A percentile compares a stretch with the other conserved stretches of the same genome.
phyloP scores from a whole-genome alignment of 306 rosid species.

The Lathyrus sativus region DNA sequence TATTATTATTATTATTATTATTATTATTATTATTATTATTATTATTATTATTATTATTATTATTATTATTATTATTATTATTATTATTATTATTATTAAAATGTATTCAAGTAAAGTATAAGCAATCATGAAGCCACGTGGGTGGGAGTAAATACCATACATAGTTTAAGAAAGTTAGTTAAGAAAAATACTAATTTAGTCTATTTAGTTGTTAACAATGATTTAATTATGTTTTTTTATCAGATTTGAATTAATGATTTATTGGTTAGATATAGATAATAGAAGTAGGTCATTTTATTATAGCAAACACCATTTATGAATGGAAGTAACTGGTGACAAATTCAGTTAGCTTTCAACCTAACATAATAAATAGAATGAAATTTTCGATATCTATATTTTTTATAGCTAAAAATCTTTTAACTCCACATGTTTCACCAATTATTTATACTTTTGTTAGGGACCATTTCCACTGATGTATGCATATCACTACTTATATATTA shows the following conservation, averaged over 20 bases:
- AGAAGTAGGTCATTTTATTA: slow-evolving; percentile 40
- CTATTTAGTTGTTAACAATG: background rate
- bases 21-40: too few relatives aligned
- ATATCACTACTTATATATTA: slow-evolving; percentile 31
- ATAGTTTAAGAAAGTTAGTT: slow-evolving; percentile 2
- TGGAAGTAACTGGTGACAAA: slow-evolving; percentile 49
- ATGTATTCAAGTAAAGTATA: background rate
- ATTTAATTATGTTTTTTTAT: background rate
- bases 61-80: too few relatives aligned
- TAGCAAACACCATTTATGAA: slow-evolving; percentile 62
- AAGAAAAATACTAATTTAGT: slow-evolving; percentile 30
- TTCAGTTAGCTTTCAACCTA: slow-evolving; percentile 62
- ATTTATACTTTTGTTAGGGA: slow-evolving; percentile 42
- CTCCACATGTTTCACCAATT: slow-evolving; percentile 42
- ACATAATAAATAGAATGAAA: slow-evolving; percentile 60
- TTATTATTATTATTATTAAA: too few relatives aligned
- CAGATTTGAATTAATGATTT: slow-evolving; percentile 24
- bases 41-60: too few relatives aligned
- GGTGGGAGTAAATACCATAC: slow-evolving; percentile 2
- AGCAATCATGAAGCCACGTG: slow-evolving; percentile 22
- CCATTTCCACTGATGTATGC: slow-evolving; percentile 39
- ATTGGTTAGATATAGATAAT: slow-evolving; percentile 30
- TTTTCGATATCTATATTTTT: slow-evolving; percentile 37
- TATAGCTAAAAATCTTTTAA: slow-evolving; percentile 34
- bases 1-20: too few relatives aligned